These are phyloP conservation scores for Tremellales sp. DNA, from an alignment of 1,284 basidiomycete species.

Conservation along the genomic window DNA sequence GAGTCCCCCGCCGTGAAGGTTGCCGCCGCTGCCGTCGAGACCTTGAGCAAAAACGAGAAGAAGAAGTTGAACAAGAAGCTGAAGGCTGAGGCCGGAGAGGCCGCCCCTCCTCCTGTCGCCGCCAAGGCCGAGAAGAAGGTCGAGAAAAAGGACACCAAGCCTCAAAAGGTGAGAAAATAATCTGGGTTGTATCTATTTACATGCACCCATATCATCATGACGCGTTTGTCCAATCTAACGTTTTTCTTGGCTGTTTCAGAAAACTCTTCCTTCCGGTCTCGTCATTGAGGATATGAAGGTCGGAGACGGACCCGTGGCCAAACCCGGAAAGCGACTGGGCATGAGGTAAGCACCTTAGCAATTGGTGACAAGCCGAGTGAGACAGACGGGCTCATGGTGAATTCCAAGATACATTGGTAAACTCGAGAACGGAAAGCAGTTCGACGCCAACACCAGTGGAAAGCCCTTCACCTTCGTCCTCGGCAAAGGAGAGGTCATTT, in stretches of 20 bases:
- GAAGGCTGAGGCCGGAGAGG: slow-evolving; percentile 43
- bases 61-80: slow-evolving; percentile 49
- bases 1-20: slow-evolving; percentile 38
- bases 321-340: slow-evolving; percentile 74
- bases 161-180: slow-evolving; percentile 45
- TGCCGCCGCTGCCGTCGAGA: slow-evolving; percentile 24
- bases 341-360: slow-evolving; percentile 60
- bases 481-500: slow-evolving; percentile 87
- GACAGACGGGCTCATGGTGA: neutral
- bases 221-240: neutral
- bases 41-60: slow-evolving; percentile 45
- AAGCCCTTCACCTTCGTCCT: slow-evolving; percentile 85
- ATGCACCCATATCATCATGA: neutral
- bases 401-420: slow-evolving; percentile 54
- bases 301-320: slow-evolving; percentile 77
- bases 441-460: slow-evolving; percentile 85
- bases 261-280: slow-evolving; percentile 66
- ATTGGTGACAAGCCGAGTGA: neutral
- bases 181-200: slow-evolving; percentile 1
- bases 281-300: slow-evolving; percentile 72
- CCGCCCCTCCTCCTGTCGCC: slow-evolving; percentile 45
- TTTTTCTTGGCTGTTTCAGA: slow-evolving; percentile 29
- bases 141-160: slow-evolving; percentile 29
- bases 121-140: slow-evolving; percentile 26
- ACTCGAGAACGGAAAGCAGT: slow-evolving; percentile 75